Base-by-base conservation (phyloP, 2,329 filamentous ascomycete species). In the Fusarium sp. region DNA sequence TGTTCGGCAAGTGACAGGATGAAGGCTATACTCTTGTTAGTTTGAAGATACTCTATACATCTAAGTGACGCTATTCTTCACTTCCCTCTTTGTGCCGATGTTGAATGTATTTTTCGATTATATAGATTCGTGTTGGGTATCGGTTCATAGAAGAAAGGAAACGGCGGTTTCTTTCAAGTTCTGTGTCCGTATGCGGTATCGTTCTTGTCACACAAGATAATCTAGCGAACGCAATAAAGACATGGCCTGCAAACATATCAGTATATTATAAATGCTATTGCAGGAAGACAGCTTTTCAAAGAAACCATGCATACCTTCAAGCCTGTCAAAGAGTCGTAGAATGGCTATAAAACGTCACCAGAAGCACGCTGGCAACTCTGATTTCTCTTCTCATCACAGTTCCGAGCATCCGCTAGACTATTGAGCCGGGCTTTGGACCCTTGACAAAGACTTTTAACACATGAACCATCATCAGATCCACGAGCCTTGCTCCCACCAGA, bases 11-110 rank as follows among this genome's bases (percentile, higher is more conserved):
- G 32, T 46, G 50, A 38, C 20, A 53, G 20, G 26, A 49, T 49
- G n/a, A 42, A 27, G 32, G 38, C 27, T 50, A 27, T 56, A 37
- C 49, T 54, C 56, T 60, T 53, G 44, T 50, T 42, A 52, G 41
- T 69, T 12, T 13, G 27, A 46, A 26, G 20, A 53, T 41, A 33
- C 18, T 55, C 23, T 50, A 49, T 54, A 30, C 27, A 44, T 18
- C 12, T 7, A 11, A 30, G 6, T 27, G 23, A 18, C n/a, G 13
- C 32, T 17, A 18, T 14, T 11, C 20, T 7, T 40, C 26, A 11
- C 20, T 12, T 11, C 32, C 12, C 7, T 9, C 9, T 7, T 62
- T 26, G 6, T 41, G 15, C 33, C 8, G 30, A 7, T 10, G 10
- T 18, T 12, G 17, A 33, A 26, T 5, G 3, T 9, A 26, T 27